Evolutionary conservation across 805 yeast genomes (phyloP).

Genomic region (Candida parachauliodes): DNA sequence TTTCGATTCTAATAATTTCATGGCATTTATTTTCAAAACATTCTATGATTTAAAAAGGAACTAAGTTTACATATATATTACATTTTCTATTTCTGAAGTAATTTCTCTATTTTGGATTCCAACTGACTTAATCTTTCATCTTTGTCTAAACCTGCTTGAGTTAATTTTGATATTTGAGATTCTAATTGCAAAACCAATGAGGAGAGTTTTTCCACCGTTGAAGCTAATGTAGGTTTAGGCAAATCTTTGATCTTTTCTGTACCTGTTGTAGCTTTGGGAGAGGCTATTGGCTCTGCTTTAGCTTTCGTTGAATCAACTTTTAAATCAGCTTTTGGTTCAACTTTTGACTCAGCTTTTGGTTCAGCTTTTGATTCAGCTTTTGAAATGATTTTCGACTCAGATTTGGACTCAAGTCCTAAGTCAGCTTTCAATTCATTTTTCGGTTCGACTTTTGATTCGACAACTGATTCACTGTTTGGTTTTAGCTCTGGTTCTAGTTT

Average conservation of each 20-base stretch:
- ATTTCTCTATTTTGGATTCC: slow-evolving; percentile 58
- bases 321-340: slow-evolving; percentile 1
- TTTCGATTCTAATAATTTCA: slow-evolving; percentile 65
- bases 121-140: slow-evolving; percentile 57
- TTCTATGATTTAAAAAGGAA: slow-evolving; percentile 61
- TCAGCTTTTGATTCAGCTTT: slow-evolving; percentile 11
- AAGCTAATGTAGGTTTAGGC: slow-evolving; percentile 62
- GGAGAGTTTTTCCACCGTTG: slow-evolving; percentile 66
- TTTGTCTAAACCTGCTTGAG: slow-evolving; percentile 55
- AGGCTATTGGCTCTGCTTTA: slow-evolving; percentile 8
- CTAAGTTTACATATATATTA: slow-evolving; percentile 6
- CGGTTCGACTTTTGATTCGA: slow-evolving; percentile 8
- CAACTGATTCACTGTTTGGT: slow-evolving; percentile 9
- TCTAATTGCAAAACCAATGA: slow-evolving; percentile 56
- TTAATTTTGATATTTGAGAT: slow-evolving; percentile 47
- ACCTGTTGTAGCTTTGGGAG: neutral
- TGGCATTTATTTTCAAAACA: slow-evolving; percentile 68
- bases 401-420: slow-evolving; percentile 4
- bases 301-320: too few species aligned
- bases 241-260: neutral
- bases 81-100: slow-evolving; percentile 37
- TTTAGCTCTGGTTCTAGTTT: slow-evolving; percentile 9
- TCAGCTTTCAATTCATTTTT: slow-evolving; percentile 18
- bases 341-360: slow-evolving; percentile 6
- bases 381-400: slow-evolving; percentile 17